Evolutionary conservation across 164 flowering plant species (phyloP), one percentile per base, ranked within the genome.

Genomic region (Macadamia tetraphylla): DNA sequence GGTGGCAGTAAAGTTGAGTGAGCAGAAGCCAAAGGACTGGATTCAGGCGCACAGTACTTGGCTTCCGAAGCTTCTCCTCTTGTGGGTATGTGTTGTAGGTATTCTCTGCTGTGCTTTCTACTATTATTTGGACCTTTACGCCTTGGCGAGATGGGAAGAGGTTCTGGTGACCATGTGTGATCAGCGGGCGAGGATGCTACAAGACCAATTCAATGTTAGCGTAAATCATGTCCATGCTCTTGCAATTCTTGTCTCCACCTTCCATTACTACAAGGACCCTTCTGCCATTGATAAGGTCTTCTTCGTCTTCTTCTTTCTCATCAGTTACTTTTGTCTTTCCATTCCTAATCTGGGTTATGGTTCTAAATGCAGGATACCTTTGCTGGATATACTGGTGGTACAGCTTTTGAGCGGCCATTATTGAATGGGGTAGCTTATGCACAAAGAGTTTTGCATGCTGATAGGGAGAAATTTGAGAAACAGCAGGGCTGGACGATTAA

Each of bases 161-260:
- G 82, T 77, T 9, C 78, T 93, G 60, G 79, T 77, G 6, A 83
- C 89, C 66, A 84, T 88, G 92, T 93, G 98, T 74, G 96, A 93
- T 70, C 88, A 89, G 74, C 75, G 98, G 46, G 94, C 96, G 6
- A 81, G 97, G 60, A 91, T 93, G 94, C 76, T 93, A 79, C 96
- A 91, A 70, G 98, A 93, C 78, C 97, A 89, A 58, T 93, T 93
- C 74, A 87, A 77, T 73, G 97, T 91, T 58, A 89, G 97, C 60
- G 91, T 93, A n/a, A 93, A 93, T 66, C 98, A 91, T 76, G 96
- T 91, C 6, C 98, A 88, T 63, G 98, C 97, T 29, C 87, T 93
- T 1, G 89, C 96, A 17, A 79, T 91, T 49, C 90, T 93, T 31
- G 88, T 93, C 79, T 89, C 98, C 67, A 91, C 96, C 60, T 93